These are phyloP conservation scores for Coemansia sp. DNA, from an alignment of 192 early-diverging fungal species.

Conservation along the genomic window DNA sequence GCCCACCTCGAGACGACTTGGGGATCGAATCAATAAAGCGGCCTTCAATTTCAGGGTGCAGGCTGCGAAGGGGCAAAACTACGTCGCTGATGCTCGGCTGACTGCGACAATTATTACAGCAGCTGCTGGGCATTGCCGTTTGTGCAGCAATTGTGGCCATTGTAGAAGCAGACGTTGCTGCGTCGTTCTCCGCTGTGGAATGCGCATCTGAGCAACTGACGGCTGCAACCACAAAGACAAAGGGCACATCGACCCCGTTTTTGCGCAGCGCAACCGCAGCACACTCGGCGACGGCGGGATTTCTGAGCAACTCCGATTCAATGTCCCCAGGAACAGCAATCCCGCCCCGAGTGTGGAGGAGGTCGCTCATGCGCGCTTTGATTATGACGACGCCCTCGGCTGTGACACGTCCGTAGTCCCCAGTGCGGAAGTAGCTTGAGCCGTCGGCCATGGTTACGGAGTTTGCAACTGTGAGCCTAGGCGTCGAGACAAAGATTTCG, in stretches of 20 bases:
- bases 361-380: slow-evolving; percentile 34
- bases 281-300: slow-evolving; percentile 29
- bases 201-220: neutral
- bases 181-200: neutral
- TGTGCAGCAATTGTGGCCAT: neutral
- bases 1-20: slow-evolving; percentile 23
- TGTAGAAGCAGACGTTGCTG: neutral
- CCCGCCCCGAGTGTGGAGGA: slow-evolving; percentile 13
- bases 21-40: slow-evolving; percentile 24
- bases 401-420: slow-evolving; percentile 42
- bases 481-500: slow-evolving; percentile 47
- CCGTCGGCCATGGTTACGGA: slow-evolving; percentile 3
- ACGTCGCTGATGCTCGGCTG: slow-evolving; percentile 1
- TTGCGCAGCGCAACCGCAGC: slow-evolving; percentile 27
- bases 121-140: neutral
- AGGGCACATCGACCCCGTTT: slow-evolving; percentile 15
- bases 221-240: slow-evolving; percentile 25
- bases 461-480: slow-evolving; percentile 15
- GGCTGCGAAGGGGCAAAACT: slow-evolving; percentile 11
- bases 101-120: neutral
- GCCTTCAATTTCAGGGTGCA: slow-evolving; percentile 29
- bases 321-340: slow-evolving; percentile 30
- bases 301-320: slow-evolving; percentile 18
- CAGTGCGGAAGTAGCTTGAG: slow-evolving; percentile 32
- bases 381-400: slow-evolving; percentile 37